phyloP scores from a whole-genome alignment of 2,329 filamentous ascomycete species.

The Alternaria infectoria region DNA sequence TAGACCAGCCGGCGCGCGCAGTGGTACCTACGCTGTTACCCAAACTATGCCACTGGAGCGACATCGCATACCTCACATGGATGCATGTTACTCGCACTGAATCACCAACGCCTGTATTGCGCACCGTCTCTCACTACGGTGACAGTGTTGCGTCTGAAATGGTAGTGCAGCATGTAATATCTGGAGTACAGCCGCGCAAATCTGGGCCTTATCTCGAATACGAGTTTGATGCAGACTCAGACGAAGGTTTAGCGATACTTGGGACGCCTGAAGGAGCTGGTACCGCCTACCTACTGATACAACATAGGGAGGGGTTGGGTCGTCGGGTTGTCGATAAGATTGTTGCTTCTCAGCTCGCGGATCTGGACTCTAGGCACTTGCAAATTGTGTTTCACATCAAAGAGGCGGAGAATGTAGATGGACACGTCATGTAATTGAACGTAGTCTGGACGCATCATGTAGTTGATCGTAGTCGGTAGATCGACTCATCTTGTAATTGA shows the following conservation, averaged over 20 bases:
- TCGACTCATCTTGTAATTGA: background rate
- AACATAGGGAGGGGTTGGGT: background rate
- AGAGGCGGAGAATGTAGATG: background rate
- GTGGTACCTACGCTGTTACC: background rate
- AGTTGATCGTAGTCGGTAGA: background rate
- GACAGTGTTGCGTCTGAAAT: background rate
- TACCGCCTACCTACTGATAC: background rate
- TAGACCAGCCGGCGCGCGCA: background rate
- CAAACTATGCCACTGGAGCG: background rate
- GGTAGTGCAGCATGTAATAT: background rate
- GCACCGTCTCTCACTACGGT: background rate
- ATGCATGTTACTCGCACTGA: background rate
- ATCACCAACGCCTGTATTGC: background rate
- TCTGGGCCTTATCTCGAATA: background rate
- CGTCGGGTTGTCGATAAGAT: too few relatives aligned
- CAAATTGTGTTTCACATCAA: background rate
- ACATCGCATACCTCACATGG: background rate
- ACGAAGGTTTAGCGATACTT: background rate
- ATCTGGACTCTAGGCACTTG: background rate
- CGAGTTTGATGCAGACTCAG: background rate
- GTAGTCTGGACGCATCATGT: background rate
- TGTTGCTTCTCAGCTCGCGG: too few relatives aligned
- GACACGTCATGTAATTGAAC: background rate
- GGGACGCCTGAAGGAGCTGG: background rate
- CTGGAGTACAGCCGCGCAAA: background rate